Base-by-base conservation (phyloP, 176 grass and related monocot genomes). In the Carex kokanica region DNA sequence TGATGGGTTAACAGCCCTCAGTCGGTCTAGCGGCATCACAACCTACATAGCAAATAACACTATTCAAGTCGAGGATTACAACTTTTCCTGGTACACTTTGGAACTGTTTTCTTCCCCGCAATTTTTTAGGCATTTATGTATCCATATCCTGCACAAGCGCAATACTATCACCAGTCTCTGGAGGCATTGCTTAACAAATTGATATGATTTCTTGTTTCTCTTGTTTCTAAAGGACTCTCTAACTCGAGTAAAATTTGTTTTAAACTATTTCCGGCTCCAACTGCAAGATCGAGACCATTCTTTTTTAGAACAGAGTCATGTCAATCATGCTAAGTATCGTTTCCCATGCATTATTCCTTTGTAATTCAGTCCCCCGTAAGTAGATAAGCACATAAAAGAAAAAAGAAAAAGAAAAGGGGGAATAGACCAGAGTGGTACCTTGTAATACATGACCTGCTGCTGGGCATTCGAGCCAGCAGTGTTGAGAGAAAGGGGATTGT, bases 1-100 rank as follows among this genome's bases (percentile, higher is more conserved):
- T 0, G 94, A 97, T 79, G 94, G 86, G 85, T 91, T 97, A 53
- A 88, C 85, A 1, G 89, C 40, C 51, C 25, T 91, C 68, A 97
- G 56, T 16, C 88, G 89, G 36, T 58, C 88, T 41, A 97, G 85
- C 2, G 85, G 91, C 53, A 97, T 80, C 66, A 93, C 85, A 74
- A 93, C 89, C 94, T 97, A 87, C 83, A 85, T 56, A 20, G 18
- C 27, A 55, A 61, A 59, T 84, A 53, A 17, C 27, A 59, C 60
- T 27, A 8, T 66, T 61, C 24, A 65, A 60, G 23, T 80, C 49
- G 74, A 59, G 21, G 18, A 64, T 10, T 82, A 29, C n/a, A 51
- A 56, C 29, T 53, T 79, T 29, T 6, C 16, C 15, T 20, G 5
- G 49, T 79, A 31, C 25, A 55, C 74, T 79, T 16, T 69, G 32